Conservation (phyloP, 2,329 filamentous ascomycete species). For the Cladosporium sp. region DNA sequence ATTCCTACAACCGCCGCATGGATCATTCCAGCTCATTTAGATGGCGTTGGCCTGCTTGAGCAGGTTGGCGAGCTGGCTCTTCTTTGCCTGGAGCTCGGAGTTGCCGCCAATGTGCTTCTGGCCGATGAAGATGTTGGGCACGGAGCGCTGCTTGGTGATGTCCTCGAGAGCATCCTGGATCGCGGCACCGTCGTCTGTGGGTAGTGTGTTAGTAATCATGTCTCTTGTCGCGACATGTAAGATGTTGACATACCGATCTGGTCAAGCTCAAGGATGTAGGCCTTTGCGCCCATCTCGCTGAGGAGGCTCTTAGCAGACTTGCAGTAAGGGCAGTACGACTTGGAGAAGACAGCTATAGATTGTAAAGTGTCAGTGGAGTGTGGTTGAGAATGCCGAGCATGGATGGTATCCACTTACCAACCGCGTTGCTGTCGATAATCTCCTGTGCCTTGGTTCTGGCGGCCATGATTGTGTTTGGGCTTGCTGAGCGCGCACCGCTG, state of each 20-base stretch:
- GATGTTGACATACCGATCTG: conserved; percentile 64
- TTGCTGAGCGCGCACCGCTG: conserved; percentile 50
- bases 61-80: conserved; percentile 63
- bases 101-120: conserved; percentile 95
- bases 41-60: conserved; percentile 65
- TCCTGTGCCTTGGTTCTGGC: conserved; percentile 79
- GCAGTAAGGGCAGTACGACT: conserved; percentile 96
- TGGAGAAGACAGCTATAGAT: conserved; percentile 84
- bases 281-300: conserved; percentile 69
- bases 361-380: conserved; percentile 11
- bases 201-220: not conserved
- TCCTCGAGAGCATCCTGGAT: conserved; percentile 82
- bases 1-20: not conserved
- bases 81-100: conserved; percentile 75
- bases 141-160: conserved; percentile 80
- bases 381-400: conserved; percentile 3
- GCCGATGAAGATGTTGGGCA: conserved; percentile 93
- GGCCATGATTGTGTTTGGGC: conserved; percentile 72
- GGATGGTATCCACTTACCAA: conserved; percentile 59
- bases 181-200: conserved; percentile 72
- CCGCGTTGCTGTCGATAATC: conserved; percentile 86
- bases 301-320: conserved; percentile 73
- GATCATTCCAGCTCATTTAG: conserved; percentile 42
- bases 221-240: not conserved
- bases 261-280: conserved; percentile 78